Conservation (phyloP, 148 eudicot species). For the Silene uniflora region DNA sequence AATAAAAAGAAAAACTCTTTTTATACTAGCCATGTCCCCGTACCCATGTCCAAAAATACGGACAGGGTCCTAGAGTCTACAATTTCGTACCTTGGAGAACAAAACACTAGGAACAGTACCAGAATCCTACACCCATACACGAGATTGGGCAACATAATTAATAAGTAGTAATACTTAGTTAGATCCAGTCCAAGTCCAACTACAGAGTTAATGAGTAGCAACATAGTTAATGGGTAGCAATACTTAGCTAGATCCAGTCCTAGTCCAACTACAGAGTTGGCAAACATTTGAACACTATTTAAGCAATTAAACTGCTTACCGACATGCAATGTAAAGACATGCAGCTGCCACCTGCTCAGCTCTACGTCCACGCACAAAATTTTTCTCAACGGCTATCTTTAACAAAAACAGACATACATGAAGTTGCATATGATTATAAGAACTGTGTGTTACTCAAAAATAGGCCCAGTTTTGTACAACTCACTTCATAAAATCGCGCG, state of each 20-base stretch:
- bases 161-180: background rate
- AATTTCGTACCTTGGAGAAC: background rate
- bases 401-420: conserved; percentile 16
- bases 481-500: conserved; percentile 49
- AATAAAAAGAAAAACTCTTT: too few species aligned
- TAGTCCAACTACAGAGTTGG: background rate
- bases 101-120: background rate
- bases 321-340: conserved; percentile 73
- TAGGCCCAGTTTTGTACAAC: conserved; percentile 10
- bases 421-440: conserved; percentile 13
- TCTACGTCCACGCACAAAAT: conserved; percentile 74
- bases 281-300: background rate
- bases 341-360: conserved; percentile 69
- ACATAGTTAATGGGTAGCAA: background rate
- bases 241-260: background rate
- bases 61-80: background rate
- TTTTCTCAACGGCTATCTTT: conserved; percentile 66
- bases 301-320: conserved; percentile 40
- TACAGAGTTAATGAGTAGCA: conserved; percentile 5
- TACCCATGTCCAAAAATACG: background rate
- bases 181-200: background rate
- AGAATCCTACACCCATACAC: background rate
- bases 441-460: conserved; percentile 8
- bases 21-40: background rate
- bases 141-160: background rate